phyloP scores from a whole-genome alignment of 257 asterid species.

The Gardenia jasminoides region DNA sequence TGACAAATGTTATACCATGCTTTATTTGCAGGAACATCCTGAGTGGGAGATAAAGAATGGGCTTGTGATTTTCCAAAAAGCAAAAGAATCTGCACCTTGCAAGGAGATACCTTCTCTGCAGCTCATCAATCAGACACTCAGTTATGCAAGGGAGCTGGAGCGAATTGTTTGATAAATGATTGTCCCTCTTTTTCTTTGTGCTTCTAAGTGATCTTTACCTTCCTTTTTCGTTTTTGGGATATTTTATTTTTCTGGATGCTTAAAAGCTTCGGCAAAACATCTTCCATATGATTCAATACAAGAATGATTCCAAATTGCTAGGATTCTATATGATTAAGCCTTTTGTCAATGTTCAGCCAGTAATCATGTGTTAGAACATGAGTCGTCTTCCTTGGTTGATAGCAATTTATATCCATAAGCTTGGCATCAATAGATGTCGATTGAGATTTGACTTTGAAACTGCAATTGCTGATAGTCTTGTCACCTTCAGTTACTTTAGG shows the following conservation, averaged over 20 bases:
- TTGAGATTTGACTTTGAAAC: background rate
- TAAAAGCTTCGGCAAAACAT: background rate
- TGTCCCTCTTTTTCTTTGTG: background rate
- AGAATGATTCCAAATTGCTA: background rate
- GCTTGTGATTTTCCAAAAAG: constrained; percentile 59
- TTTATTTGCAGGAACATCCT: constrained; percentile 68
- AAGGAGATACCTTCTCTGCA: constrained; percentile 95
- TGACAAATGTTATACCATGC: background rate
- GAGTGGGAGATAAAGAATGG: constrained; percentile 85
- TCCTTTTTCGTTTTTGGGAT: background rate
- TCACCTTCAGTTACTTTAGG: background rate
- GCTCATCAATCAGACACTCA: constrained; percentile 88
- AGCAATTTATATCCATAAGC: background rate
- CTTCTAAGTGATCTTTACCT: background rate
- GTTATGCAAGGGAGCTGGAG: constrained; percentile 91
- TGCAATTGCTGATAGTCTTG: background rate
- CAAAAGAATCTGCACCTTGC: constrained; percentile 74
- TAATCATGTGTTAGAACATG: background rate
- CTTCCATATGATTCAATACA: background rate
- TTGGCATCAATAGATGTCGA: background rate
- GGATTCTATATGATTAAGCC: background rate
- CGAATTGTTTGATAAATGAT: constrained; percentile 54
- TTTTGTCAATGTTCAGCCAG: background rate
- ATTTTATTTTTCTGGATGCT: background rate
- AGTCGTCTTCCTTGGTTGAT: background rate